Conservation (phyloP, 1,139 yeast species). For the Sugiyamaella castrensis region DNA sequence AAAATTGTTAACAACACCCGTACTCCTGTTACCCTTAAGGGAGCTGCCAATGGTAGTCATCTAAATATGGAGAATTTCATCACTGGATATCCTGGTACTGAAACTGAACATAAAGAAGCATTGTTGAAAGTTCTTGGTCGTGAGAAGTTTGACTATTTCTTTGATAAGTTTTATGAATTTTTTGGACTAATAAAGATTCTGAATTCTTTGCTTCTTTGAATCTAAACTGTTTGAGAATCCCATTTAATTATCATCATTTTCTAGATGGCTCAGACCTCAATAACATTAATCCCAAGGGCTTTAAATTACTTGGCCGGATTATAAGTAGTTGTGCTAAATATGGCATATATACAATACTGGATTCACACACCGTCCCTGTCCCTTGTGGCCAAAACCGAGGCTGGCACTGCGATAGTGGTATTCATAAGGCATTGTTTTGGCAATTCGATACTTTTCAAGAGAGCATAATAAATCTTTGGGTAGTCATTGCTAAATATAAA, state of each 20-base stretch:
- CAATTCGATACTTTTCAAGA: slow-evolving; percentile 47
- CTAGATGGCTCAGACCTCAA: slow-evolving; percentile 44
- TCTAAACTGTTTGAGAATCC: slow-evolving; percentile 47
- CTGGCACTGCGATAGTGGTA: slow-evolving; percentile 47
- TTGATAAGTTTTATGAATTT: slow-evolving; percentile 48
- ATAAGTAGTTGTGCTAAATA: slow-evolving; percentile 42
- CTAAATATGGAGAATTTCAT: slow-evolving; percentile 52
- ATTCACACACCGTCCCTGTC: slow-evolving; percentile 47
- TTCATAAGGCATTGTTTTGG: slow-evolving; percentile 47
- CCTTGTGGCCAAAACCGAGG: slow-evolving; percentile 49
- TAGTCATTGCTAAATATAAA: slow-evolving; percentile 41
- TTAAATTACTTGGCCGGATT: slow-evolving; percentile 43
- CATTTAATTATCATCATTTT: slow-evolving; percentile 49
- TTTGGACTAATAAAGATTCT: slow-evolving; percentile 49
- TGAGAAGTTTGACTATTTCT: slow-evolving; percentile 46
- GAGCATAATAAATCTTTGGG: slow-evolving; percentile 44
- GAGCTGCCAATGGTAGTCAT: slow-evolving; percentile 48
- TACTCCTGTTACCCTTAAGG: slow-evolving; percentile 41
- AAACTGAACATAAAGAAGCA: slow-evolving; percentile 45
- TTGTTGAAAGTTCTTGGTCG: slow-evolving; percentile 41
- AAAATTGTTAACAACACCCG: slow-evolving; percentile 44
- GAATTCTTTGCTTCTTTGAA: slow-evolving; percentile 42
- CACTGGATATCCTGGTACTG: slow-evolving; percentile 51
- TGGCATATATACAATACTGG: slow-evolving; percentile 44
- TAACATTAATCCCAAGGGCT: slow-evolving; percentile 44